phyloP scores from a whole-genome alignment of 768 basidiomycete species.

The Phlegmacium glaucopus region DNA sequence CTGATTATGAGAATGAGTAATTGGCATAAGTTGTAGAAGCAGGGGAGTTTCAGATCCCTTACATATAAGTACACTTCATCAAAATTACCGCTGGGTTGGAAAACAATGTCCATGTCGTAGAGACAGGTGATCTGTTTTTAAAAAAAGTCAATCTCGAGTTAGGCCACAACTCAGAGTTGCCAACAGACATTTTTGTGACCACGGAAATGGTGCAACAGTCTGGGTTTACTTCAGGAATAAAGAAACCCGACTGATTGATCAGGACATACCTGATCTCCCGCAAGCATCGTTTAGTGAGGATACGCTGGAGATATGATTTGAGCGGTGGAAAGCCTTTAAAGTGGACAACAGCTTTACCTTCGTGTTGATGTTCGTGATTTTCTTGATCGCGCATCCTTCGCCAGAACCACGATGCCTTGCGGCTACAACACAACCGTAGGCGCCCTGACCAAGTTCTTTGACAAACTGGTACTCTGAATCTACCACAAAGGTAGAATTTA shows the following conservation, averaged over 20 bases:
- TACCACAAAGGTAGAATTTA: constrained; percentile 85
- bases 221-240: constrained; percentile 27
- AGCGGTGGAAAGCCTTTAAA: neutral
- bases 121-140: constrained; percentile 88
- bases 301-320: constrained; percentile 51
- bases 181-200: constrained; percentile 93
- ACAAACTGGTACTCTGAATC: constrained; percentile 90
- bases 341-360: constrained; percentile 46
- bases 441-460: constrained; percentile 96
- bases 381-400: constrained; percentile 93
- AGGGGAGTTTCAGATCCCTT: neutral
- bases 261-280: constrained; percentile 81
- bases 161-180: constrained; percentile 1
- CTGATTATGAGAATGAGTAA: constrained; percentile 38
- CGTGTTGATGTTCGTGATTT: constrained; percentile 92
- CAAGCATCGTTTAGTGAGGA: constrained; percentile 94
- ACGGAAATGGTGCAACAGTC: constrained; percentile 94
- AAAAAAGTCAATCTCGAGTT: constrained; percentile 18
- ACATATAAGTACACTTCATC: constrained; percentile 96
- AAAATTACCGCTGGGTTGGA: constrained; percentile 87
- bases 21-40: no score
- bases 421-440: constrained; percentile 89
- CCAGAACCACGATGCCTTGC: constrained; percentile 81
- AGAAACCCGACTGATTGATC: neutral
- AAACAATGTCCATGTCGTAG: constrained; percentile 98